phyloP scores from a whole-genome alignment of 2,329 filamentous ascomycete species.

The Colletotrichum lentis region DNA sequence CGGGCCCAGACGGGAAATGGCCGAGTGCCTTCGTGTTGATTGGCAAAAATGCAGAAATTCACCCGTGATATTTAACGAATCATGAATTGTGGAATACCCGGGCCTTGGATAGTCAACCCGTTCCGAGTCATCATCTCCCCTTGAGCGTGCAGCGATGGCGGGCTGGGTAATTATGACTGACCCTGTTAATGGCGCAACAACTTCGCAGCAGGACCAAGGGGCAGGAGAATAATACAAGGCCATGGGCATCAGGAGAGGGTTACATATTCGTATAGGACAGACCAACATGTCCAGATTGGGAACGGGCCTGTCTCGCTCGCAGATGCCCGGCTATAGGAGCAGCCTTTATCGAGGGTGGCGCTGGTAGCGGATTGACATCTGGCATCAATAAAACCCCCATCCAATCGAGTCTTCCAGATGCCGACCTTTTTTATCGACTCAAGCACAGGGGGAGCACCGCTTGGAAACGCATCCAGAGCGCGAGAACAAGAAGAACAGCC shows the following conservation, averaged over 20 bases:
- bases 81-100: neutral
- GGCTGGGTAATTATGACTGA: conserved; percentile 10
- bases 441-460: conserved; percentile 13
- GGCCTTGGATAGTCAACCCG: neutral
- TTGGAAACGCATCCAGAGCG: conserved; percentile 8
- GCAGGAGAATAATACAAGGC: conserved; percentile 20
- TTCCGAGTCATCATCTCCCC: conserved; percentile 18
- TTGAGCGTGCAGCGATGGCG: conserved; percentile 8
- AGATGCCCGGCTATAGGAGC: conserved; percentile 18
- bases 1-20: conserved; percentile 25
- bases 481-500: conserved; percentile 12
- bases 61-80: conserved; percentile 28
- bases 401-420: conserved; percentile 25
- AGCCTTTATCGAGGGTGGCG: conserved; percentile 30
- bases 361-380: conserved; percentile 20
- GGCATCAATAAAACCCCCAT: conserved; percentile 14
- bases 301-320: conserved; percentile 22
- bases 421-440: conserved; percentile 12
- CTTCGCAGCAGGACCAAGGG: conserved; percentile 3
- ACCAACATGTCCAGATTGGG: conserved; percentile 17
- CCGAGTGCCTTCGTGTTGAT: conserved; percentile 23
- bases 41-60: conserved; percentile 35
- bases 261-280: conserved; percentile 1
- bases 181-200: conserved; percentile 28
- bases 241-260: conserved; percentile 27